Conservation (phyloP, 768 basidiomycete genomes). For the Coprinopsis sp. region DNA sequence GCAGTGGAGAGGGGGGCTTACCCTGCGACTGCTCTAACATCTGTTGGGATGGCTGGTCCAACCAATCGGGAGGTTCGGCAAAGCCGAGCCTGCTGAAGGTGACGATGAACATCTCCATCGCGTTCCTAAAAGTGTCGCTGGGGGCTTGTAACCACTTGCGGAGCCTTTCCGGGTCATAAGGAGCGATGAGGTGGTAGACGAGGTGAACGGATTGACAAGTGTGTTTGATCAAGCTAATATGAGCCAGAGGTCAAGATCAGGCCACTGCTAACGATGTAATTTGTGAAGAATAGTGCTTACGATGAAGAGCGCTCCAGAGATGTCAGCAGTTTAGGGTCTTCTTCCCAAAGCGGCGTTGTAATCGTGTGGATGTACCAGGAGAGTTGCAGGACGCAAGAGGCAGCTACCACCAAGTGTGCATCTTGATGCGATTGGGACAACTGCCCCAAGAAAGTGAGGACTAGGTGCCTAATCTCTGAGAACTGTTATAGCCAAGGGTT, state of each 20-base stretch:
- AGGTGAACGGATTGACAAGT: constrained; percentile 53
- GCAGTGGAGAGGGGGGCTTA: no score
- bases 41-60: constrained; percentile 33
- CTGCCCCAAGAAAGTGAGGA: constrained; percentile 38
- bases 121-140: constrained; percentile 53
- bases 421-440: constrained; percentile 38
- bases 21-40: constrained; percentile 47
- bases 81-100: constrained; percentile 72
- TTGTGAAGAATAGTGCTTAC: constrained; percentile 30
- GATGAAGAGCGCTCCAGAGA: constrained; percentile 30
- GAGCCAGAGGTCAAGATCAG: background rate
- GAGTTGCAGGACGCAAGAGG: constrained; percentile 57
- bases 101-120: constrained; percentile 70
- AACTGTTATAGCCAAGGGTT: constrained; percentile 15
- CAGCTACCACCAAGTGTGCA: constrained; percentile 30
- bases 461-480: constrained; percentile 24
- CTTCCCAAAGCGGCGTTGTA: constrained; percentile 63
- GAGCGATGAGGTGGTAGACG: constrained; percentile 60
- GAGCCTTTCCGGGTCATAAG: constrained; percentile 44
- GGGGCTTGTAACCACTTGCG: constrained; percentile 53
- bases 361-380: constrained; percentile 57
- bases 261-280: background rate
- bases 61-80: constrained; percentile 61
- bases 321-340: constrained; percentile 39
- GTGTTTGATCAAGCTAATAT: constrained; percentile 43